A percentile compares a stretch with the other conserved stretches of the same genome.
Conservation (phyloP, 257 asterid genomes). For the Voacanga thouarsii region DNA sequence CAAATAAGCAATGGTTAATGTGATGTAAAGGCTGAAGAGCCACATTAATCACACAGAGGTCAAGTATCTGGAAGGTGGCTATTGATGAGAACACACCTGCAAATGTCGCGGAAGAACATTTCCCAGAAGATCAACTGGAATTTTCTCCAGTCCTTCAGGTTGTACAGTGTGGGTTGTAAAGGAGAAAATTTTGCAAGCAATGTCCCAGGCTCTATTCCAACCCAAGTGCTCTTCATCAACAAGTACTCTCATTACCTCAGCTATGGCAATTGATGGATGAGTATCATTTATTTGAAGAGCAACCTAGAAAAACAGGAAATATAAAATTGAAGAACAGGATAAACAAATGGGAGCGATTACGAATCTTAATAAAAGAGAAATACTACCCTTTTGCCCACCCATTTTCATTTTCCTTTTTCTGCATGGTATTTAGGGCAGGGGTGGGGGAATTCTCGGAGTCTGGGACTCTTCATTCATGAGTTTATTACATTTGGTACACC, state of each 20-base stretch:
- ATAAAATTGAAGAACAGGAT: background rate
- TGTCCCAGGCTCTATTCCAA: slow-evolving; percentile 46
- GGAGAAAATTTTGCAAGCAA: slow-evolving; percentile 38
- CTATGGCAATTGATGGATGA: slow-evolving; percentile 50
- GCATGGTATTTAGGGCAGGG: background rate
- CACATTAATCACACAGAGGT: background rate
- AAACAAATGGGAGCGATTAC: slow-evolving; percentile 4
- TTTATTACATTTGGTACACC: background rate
- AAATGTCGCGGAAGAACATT: slow-evolving; percentile 51
- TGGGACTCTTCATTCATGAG: background rate
- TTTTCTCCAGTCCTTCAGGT: slow-evolving; percentile 48
- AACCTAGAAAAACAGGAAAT: slow-evolving; percentile 24
- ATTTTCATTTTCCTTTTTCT: background rate
- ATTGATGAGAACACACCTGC: slow-evolving; percentile 29
- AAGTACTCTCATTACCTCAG: slow-evolving; percentile 49
- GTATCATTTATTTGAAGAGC: slow-evolving; percentile 57
- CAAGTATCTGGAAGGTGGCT: slow-evolving; percentile 10
- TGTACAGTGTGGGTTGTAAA: slow-evolving; percentile 45
- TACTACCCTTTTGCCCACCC: background rate
- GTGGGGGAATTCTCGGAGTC: background rate
- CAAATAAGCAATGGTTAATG: background rate
- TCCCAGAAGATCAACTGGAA: slow-evolving; percentile 48
- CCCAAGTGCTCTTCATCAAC: slow-evolving; percentile 45
- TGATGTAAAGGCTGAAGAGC: background rate
- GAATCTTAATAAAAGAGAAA: background rate